Conservation (phyloP, 805 yeast genomes). For the Metschnikowia kunwiensis region DNA sequence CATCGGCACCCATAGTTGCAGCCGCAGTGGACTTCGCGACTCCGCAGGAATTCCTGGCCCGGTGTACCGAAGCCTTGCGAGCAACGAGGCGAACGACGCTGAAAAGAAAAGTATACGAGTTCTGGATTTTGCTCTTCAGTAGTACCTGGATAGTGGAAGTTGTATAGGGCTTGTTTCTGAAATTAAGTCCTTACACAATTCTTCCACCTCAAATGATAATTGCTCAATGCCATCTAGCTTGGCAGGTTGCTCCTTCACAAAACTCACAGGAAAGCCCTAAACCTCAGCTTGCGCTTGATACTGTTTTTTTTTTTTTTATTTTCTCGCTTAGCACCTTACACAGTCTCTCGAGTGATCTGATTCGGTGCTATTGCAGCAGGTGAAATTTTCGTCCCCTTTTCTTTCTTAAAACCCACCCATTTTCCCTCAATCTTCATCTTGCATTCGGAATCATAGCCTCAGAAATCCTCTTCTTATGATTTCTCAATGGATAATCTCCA, state of each 20-base stretch:
- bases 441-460: background rate
- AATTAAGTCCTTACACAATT: too few relatives aligned
- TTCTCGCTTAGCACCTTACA: constrained; percentile 4
- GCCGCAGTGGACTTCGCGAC: background rate
- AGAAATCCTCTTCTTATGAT: constrained; percentile 1
- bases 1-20: too few relatives aligned
- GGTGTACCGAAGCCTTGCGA: constrained; percentile 1
- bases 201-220: too few relatives aligned
- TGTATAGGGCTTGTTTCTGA: too few relatives aligned
- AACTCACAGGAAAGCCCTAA: constrained; percentile 1
- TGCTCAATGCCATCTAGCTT: too few relatives aligned
- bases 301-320: background rate
- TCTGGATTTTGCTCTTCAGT: too few relatives aligned
- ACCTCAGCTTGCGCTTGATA: background rate
- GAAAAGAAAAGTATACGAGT: too few relatives aligned
- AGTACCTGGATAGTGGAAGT: too few relatives aligned
- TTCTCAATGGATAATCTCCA: constrained; percentile 2
- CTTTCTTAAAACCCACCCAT: background rate
- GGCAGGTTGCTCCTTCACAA: constrained; percentile 1
- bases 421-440: background rate
- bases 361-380: background rate
- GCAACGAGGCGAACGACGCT: background rate
- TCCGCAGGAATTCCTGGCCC: background rate
- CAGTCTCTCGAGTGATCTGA: constrained; percentile 4
- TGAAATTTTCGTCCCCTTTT: constrained; percentile 1